phyloP scores from a whole-genome alignment of 2,329 filamentous ascomycete species.

The Daldinia sp. region DNA sequence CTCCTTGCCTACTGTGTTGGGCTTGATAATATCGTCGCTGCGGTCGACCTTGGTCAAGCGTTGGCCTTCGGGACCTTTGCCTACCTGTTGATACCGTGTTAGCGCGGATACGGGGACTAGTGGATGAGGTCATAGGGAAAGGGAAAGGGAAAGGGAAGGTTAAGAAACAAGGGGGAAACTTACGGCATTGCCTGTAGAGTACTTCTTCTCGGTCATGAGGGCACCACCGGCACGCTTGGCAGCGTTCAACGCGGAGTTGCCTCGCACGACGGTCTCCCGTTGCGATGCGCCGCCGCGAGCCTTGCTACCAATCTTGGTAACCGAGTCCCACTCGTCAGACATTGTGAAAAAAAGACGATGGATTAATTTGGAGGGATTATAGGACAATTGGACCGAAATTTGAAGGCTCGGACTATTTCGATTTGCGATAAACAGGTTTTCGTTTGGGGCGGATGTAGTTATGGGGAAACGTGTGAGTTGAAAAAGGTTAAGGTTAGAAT shows the following conservation, averaged over 20 bases:
- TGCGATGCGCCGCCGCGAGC: constrained; percentile 70
- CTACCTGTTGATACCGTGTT: constrained; percentile 50
- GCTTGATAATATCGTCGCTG: constrained; percentile 96
- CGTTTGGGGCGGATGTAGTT: background rate
- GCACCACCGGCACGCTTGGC: constrained; percentile 82
- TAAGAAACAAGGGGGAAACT: constrained; percentile 47
- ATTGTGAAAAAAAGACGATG: constrained; percentile 65
- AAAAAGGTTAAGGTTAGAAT: constrained; percentile 5
- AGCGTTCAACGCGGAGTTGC: constrained; percentile 85
- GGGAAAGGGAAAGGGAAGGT: background rate
- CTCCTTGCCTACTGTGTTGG: constrained; percentile 83
- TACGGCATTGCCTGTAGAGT: constrained; percentile 78
- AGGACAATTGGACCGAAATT: background rate
- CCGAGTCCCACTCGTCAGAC: constrained; percentile 80
- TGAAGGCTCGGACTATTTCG: background rate
- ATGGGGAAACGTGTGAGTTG: background rate
- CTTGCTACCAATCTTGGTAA: constrained; percentile 95
- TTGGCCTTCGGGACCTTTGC: constrained; percentile 80
- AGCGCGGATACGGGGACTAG: constrained; percentile 8
- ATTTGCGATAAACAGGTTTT: background rate
- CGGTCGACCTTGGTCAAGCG: constrained; percentile 98
- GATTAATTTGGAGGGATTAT: background rate
- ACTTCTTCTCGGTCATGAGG: constrained; percentile 93
- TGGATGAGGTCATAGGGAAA: constrained; percentile 5
- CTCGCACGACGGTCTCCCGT: constrained; percentile 89